Conservation (phyloP, 2,329 filamentous ascomycete genomes). For the Colletotrichum lini region DNA sequence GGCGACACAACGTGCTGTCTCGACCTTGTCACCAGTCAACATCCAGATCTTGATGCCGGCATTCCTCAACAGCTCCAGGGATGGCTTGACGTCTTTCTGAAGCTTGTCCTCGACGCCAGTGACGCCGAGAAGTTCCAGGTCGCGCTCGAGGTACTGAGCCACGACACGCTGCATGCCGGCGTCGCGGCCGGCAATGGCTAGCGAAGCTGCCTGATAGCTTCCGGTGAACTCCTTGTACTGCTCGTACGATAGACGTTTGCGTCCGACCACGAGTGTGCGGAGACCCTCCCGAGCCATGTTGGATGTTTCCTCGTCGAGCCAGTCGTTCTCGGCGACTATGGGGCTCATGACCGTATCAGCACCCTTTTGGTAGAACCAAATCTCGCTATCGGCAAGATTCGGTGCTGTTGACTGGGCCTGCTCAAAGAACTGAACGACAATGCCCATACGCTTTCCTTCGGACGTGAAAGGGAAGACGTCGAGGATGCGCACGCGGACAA, state of each 20-base stretch:
- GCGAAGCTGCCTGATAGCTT: constrained; percentile 83
- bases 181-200: constrained; percentile 86
- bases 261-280: constrained; percentile 93
- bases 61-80: constrained; percentile 93
- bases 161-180: constrained; percentile 85
- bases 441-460: constrained; percentile 98
- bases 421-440: constrained; percentile 89
- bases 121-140: constrained; percentile 94
- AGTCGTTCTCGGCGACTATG: constrained; percentile 96
- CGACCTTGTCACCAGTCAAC: constrained; percentile 98
- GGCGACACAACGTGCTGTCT: constrained; percentile 96
- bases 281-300: constrained; percentile 99
- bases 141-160: constrained; percentile 84
- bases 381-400: constrained; percentile 76
- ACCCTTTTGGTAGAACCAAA: constrained; percentile 99
- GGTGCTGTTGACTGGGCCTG: constrained; percentile 63
- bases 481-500: constrained; percentile 89
- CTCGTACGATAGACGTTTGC: constrained; percentile 83
- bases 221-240: constrained; percentile 86
- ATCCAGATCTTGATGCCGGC: constrained; percentile 99
- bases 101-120: constrained; percentile 98
- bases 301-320: constrained; percentile 98
- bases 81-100: constrained; percentile 95
- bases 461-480: constrained; percentile 98
- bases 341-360: constrained; percentile 98